phyloP scores from a whole-genome alignment of 2,329 filamentous ascomycete species.

The Fusarium globosum region DNA sequence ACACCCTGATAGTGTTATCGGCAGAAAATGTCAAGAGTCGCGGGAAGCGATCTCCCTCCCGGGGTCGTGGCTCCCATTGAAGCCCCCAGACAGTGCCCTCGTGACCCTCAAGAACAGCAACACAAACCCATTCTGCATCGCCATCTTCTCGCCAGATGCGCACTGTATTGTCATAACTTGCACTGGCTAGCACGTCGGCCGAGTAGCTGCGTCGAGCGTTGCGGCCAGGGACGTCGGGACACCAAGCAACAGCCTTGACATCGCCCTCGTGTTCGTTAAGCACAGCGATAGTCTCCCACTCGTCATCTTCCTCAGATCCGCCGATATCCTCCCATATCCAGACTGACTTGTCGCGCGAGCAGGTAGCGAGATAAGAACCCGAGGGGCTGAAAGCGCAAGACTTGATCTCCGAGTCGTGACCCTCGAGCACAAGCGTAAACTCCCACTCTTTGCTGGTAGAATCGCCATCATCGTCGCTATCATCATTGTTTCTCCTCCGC shows the following conservation, averaged over 20 bases:
- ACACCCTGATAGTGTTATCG: conserved; percentile 82
- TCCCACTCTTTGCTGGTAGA: conserved; percentile 87
- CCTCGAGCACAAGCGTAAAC: conserved; percentile 90
- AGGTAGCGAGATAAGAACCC: conserved; percentile 86
- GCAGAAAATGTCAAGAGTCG: conserved; percentile 87
- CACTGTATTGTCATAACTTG: conserved; percentile 94
- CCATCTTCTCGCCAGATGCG: conserved; percentile 89
- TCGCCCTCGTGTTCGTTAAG: conserved; percentile 95
- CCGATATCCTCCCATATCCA: conserved; percentile 99
- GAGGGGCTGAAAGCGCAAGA: conserved; percentile 78
- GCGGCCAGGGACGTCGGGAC: conserved; percentile 72
- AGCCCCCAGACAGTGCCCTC: conserved; percentile 90
- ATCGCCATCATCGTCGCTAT: conserved; percentile 51
- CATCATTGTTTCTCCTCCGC: conserved; percentile 33
- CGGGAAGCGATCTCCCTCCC: conserved; percentile 58
- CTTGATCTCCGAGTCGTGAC: conserved; percentile 95
- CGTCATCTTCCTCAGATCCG: conserved; percentile 80
- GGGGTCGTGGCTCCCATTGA: conserved; percentile 70
- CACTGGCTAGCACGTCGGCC: conserved; percentile 82
- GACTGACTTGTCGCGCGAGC: conserved; percentile 90
- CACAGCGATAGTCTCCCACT: conserved; percentile 96
- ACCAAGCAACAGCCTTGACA: conserved; percentile 95
- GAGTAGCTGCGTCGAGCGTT: conserved; percentile 61
- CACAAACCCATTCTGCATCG: conserved; percentile 92
- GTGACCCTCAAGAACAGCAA: conserved; percentile 84